Evolutionary conservation across 1,284 basidiomycete genomes (phyloP).

Genomic region (Trichosporon coremiiforme): DNA sequence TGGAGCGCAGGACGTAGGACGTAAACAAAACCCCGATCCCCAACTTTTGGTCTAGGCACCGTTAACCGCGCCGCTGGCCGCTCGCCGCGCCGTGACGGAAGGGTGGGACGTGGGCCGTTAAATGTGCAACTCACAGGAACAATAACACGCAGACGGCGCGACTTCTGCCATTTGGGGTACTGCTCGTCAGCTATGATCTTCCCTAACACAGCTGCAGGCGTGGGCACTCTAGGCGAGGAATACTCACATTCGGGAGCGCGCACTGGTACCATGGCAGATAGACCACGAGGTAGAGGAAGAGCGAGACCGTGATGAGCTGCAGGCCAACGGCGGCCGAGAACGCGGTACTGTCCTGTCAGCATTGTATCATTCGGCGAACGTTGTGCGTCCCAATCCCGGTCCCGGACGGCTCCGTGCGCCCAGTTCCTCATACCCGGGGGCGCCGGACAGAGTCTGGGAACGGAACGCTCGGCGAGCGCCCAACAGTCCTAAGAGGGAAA

Average conservation of each 20-base stretch:
- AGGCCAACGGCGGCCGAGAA: constrained; percentile 27
- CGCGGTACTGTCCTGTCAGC: constrained; percentile 26
- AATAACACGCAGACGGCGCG: constrained; percentile 47
- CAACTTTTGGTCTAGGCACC: constrained; percentile 14
- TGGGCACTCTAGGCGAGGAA: no score
- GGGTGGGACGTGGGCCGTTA: neutral
- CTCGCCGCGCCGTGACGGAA: no score
- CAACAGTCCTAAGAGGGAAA: no score
- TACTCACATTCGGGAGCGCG: constrained; percentile 53
- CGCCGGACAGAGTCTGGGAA: neutral
- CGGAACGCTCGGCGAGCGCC: neutral
- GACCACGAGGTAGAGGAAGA: constrained; percentile 55
- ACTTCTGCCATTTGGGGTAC: constrained; percentile 56
- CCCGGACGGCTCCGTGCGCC: neutral
- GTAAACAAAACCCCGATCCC: constrained; percentile 8
- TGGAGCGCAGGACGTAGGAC: no score
- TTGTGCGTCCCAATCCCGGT: neutral
- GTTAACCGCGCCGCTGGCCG: neutral
- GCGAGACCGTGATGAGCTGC: constrained; percentile 47
- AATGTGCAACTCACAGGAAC: constrained; percentile 44
- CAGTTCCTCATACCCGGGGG: no score
- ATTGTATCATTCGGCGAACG: neutral
- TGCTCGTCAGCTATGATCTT: constrained; percentile 27
- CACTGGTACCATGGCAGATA: constrained; percentile 55
- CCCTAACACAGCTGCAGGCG: no score